Conservation (phyloP, 2,329 filamentous ascomycete genomes). For the Cytospora leucostoma region DNA sequence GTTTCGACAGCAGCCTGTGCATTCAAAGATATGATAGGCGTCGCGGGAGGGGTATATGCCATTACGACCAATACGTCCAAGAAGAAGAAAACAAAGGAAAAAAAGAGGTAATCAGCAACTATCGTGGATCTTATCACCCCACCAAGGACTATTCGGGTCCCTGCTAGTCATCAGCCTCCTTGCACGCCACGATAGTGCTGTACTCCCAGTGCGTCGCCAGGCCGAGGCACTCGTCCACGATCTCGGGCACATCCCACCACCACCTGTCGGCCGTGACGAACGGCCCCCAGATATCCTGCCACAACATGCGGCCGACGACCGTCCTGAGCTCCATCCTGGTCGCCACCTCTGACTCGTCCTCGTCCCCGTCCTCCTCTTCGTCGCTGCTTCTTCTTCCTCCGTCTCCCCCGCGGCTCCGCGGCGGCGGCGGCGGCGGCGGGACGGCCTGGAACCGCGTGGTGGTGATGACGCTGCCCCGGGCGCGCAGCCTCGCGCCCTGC, state of each 20-base stretch:
- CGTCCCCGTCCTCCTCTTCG: constrained; percentile 30
- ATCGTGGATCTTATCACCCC: neutral
- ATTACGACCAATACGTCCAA: neutral
- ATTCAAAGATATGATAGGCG: neutral
- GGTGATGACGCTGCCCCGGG: constrained; percentile 49
- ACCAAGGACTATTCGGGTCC: neutral
- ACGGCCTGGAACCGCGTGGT: constrained; percentile 53
- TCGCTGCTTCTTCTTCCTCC: constrained; percentile 30
- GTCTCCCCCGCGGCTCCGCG: constrained; percentile 4
- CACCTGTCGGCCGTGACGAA: constrained; percentile 52
- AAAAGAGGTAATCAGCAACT: neutral
- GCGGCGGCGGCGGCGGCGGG: constrained; percentile 25
- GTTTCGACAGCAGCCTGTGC: neutral
- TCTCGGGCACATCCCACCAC: constrained; percentile 64
- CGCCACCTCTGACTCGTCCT: constrained; percentile 28
- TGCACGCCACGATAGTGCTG: constrained; percentile 57
- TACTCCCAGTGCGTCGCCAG: constrained; percentile 62
- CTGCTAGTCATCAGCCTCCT: constrained; percentile 35
- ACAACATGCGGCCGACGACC: constrained; percentile 57
- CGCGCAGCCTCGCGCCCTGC: constrained; percentile 53
- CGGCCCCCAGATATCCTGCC: constrained; percentile 62
- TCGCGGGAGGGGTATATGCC: neutral
- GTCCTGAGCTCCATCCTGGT: constrained; percentile 44
- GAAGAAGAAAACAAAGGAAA: neutral
- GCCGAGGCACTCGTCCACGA: constrained; percentile 56